These are phyloP conservation scores for Rosa hybrid DNA, from an alignment of 331 rosid genomes.

Conservation along the genomic window DNA sequence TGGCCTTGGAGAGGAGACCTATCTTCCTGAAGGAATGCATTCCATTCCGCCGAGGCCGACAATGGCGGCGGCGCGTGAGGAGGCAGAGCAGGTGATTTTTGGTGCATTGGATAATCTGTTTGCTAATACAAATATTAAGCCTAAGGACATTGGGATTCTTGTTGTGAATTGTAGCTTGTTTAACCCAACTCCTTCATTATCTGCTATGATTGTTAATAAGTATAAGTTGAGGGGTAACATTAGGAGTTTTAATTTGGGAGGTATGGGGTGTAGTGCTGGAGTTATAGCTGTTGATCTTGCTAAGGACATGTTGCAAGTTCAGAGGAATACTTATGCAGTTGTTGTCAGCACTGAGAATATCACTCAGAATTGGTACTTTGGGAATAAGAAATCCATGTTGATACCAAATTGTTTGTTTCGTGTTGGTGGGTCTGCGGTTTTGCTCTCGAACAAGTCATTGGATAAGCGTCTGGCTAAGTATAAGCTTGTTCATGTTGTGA, in stretches of 20 bases:
- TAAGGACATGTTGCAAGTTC: constrained; percentile 65
- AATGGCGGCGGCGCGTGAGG: constrained; percentile 58
- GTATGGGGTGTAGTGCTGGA: constrained; percentile 91
- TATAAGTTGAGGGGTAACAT: constrained; percentile 57
- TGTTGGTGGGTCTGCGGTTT: constrained; percentile 56
- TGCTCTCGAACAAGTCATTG: constrained; percentile 53
- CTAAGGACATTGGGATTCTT: constrained; percentile 62
- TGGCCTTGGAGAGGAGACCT: constrained; percentile 68
- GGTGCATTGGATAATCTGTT: constrained; percentile 64
- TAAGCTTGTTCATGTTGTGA: constrained; percentile 55
- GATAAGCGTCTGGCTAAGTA: constrained; percentile 52
- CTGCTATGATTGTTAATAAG: constrained; percentile 69
- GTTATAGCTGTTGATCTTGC: constrained; percentile 76
- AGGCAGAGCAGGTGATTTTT: constrained; percentile 63
- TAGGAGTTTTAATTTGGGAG: constrained; percentile 60
- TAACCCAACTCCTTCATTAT: constrained; percentile 71
- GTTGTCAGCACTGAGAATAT: constrained; percentile 84
- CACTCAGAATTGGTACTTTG: constrained; percentile 76
- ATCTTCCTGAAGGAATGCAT: constrained; percentile 54
- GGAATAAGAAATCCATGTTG: constrained; percentile 68
- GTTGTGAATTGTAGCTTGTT: constrained; percentile 70
- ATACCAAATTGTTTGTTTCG: constrained; percentile 78
- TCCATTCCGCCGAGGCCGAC: constrained; percentile 46
- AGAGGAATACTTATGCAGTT: constrained; percentile 58
- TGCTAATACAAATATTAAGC: constrained; percentile 42